Percentiles rank a stretch among this genome's conserved stretches.
phyloP scores from a whole-genome alignment of 2,329 filamentous ascomycete genomes.

The Microcyclospora tardicrescens region DNA sequence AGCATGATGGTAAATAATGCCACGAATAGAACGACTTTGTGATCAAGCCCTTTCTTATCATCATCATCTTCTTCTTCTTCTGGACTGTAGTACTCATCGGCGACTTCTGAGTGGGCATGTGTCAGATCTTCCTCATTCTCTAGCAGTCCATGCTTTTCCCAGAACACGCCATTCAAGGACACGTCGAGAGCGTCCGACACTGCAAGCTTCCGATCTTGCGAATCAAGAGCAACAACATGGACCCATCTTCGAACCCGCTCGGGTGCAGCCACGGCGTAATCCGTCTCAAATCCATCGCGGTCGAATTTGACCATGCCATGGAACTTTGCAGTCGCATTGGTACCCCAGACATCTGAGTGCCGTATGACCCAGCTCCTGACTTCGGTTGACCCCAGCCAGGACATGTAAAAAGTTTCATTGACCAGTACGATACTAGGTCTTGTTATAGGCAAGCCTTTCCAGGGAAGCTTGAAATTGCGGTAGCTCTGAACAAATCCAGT shows the following conservation, averaged over 20 bases:
- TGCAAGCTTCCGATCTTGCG: slow-evolving; percentile 2
- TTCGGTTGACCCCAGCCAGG: slow-evolving; percentile 35
- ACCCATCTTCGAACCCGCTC: slow-evolving; percentile 7
- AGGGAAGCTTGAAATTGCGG: slow-evolving; percentile 38
- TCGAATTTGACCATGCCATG: slow-evolving; percentile 9
- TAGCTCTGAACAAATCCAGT: slow-evolving; percentile 32
- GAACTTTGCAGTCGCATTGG: neutral
- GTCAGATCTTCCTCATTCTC: neutral
- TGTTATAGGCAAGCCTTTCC: slow-evolving; percentile 26
- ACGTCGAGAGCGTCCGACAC: neutral
- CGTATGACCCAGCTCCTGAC: slow-evolving; percentile 34
- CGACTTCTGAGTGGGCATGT: too few relatives aligned
- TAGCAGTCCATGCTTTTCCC: neutral
- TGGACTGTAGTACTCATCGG: too few relatives aligned
- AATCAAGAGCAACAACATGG: slow-evolving; percentile 11
- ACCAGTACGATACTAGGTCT: slow-evolving; percentile 14
- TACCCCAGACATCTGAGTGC: slow-evolving; percentile 8
- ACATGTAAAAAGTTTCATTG: slow-evolving; percentile 31
- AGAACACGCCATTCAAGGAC: neutral
- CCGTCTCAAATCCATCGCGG: slow-evolving; percentile 14
- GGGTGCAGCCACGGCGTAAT: slow-evolving; percentile 3
- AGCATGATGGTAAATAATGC: too few relatives aligned
- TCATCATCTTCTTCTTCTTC: too few relatives aligned
- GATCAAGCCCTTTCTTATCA: too few relatives aligned
- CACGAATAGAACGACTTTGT: too few relatives aligned